Conservation (phyloP, 192 early-diverging fungal species). For the Globomyces pollinis-pini region DNA sequence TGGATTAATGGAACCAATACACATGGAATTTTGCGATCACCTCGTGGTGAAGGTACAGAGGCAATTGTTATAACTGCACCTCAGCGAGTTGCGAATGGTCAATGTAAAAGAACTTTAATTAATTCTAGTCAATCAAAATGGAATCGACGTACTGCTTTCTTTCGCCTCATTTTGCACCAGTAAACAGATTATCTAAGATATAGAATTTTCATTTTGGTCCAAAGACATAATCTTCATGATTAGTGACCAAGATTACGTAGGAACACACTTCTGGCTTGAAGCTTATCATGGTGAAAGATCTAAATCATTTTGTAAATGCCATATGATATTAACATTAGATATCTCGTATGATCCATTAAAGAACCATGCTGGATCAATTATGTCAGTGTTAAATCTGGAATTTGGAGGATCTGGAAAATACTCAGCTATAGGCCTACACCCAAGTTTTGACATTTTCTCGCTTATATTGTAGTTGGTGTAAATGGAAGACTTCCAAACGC, state of each 20-base stretch:
- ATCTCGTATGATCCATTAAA: conserved; percentile 17
- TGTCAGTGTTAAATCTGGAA: conserved; percentile 80
- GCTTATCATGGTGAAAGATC: conserved; percentile 63
- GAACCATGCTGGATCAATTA: conserved; percentile 60
- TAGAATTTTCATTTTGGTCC: conserved; percentile 70
- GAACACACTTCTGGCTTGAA: conserved; percentile 79
- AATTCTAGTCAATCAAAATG: conserved; percentile 38
- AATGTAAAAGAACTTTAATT: too few relatives aligned
- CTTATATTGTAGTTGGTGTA: too few relatives aligned
- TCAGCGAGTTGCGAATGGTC: conserved; percentile 59
- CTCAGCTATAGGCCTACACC: conserved; percentile 46
- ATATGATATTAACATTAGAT: neutral
- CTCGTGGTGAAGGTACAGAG: conserved; percentile 82
- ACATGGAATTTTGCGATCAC: conserved; percentile 73
- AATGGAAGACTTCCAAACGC: conserved; percentile 90
- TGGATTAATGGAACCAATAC: conserved; percentile 56
- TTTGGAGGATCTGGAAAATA: conserved; percentile 62
- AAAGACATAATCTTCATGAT: conserved; percentile 88
- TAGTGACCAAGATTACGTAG: conserved; percentile 64
- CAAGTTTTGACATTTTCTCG: too few relatives aligned
- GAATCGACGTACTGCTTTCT: conserved; percentile 28
- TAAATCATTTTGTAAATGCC: neutral
- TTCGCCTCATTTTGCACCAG: conserved; percentile 36
- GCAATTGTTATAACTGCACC: conserved; percentile 77
- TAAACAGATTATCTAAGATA: conserved; percentile 9